Base-by-base conservation (phyloP, 176 grass and related monocot genomes). In the Ampelocalamus luodianensis region DNA sequence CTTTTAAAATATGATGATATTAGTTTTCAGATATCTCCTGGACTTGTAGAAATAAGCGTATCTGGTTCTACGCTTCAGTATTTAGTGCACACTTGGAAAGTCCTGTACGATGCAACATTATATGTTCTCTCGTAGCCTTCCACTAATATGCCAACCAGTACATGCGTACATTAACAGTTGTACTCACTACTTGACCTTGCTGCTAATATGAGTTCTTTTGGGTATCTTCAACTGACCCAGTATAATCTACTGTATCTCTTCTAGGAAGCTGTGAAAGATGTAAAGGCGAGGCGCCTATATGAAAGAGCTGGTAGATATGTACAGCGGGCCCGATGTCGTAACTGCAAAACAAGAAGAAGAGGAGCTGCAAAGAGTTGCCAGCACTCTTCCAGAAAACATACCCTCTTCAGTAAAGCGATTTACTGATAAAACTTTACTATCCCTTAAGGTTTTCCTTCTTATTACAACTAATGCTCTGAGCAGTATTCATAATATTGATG, bases 321-420 rank as follows among this genome's bases (percentile, higher is more conserved):
- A 92, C 67, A 83, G 78, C 11, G 89, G 93, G 7, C 93, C 93
- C 83, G 91, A 93, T 71, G 73, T 81, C 39, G 85, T 98, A 76
- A 90, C 93, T 83, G 91, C 93, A 80, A 98, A 95, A 79, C 82
- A 98, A 87, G 89, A 98, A 84, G 91, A 95, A 76, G 54, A 44
- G 42, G 95, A 98, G 78, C 68, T 98, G 85, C 81, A 91, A 74
- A 87, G 92, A 84, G 92, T 98, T 79, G 93, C 95, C 48, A 86
- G 68, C 74, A 98, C 93, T 80, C 78, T 98, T 72, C 93, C 87
- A 54, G 60, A 78, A 62, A 92, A 85, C 68, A 89, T 84, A 63
- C 95, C 90, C 37, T 82, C 87, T 81, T 95, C 91, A 90, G 92
- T 98, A 20, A 98, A 90, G 68, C 88, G 85, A 39, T 93, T 95